A percentile compares a stretch with the other conserved stretches of the same genome.
Conservation (phyloP, 208 protist genomes). For the Kentomonas sorsogonicus region DNA sequence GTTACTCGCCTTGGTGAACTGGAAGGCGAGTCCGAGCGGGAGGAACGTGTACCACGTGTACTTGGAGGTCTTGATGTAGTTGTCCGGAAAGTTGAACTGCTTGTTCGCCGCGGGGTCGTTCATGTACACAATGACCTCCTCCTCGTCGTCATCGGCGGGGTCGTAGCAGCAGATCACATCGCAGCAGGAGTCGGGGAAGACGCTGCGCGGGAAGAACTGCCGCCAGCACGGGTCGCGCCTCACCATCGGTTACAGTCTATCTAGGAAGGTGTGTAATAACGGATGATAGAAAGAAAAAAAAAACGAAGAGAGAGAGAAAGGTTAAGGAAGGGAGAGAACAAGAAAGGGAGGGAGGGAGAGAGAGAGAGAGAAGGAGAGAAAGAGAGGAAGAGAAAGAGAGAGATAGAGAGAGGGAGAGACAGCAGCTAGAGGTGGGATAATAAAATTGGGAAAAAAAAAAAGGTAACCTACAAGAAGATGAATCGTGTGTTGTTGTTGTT, state of each 20-base stretch:
- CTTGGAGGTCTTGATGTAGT: constrained; percentile 91
- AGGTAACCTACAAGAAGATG: not conserved
- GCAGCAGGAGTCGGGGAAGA: constrained; percentile 29
- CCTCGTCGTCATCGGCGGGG: constrained; percentile 27
- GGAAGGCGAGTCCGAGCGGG: constrained; percentile 88
- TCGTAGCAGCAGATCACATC: constrained; percentile 41
- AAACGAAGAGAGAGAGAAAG: constrained; percentile 3
- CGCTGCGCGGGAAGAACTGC: constrained; percentile 18
- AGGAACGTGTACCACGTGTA: constrained; percentile 92
- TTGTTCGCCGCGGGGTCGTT: constrained; percentile 65
- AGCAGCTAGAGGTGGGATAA: not conserved
- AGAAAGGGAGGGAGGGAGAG: not conserved
- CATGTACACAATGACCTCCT: constrained; percentile 77
- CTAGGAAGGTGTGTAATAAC: not conserved
- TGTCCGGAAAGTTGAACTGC: constrained; percentile 63
- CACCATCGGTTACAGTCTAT: constrained; percentile 22
- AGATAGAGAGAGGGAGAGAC: constrained; percentile 10
- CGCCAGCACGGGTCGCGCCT: constrained; percentile 17
- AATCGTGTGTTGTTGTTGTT: too few relatives aligned
- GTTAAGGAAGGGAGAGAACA: not conserved
- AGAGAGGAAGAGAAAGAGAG: not conserved
- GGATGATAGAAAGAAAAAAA: constrained; percentile 7
- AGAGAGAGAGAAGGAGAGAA: constrained; percentile 1
- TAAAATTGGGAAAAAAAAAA: not conserved
- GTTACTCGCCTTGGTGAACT: constrained; percentile 92